Base-by-base conservation (phyloP, 108 stramenopile species). In the Epithemia pelagica region DNA sequence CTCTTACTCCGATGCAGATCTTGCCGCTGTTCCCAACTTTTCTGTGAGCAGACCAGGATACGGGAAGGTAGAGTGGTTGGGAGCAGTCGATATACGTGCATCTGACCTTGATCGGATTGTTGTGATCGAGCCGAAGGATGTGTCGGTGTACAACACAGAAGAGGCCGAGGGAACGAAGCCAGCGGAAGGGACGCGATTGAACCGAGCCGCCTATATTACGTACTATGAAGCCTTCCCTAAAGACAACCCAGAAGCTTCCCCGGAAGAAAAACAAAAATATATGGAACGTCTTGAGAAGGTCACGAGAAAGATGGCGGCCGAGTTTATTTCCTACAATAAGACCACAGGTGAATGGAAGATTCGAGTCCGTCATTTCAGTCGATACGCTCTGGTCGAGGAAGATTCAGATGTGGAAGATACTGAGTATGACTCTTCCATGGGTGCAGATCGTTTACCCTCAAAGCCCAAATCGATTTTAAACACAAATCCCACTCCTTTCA, bases 1-100 rank as follows among this genome's bases (percentile, higher is more conserved):
- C 58, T 52, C 56, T 10, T 84, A 89, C 80, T 80, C 78, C 27
- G 90, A 88, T 61, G 96, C 87, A 52, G 94, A 97, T 64, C 87
- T 97, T 29, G 94, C 95, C 28, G 81, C 95, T 53, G 89, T 97
- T 23, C 51, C 73, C 3, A 73, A 78, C 51, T 97, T 97, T 69
- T 76, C 75, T 29, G 79, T 97, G 0, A 68, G 75, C 30, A 68
- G 94, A 62, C 62, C 75, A 30, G 83, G 86, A 32, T 78, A 83
- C 56, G 96, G 94, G 30, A 86, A 77, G 60, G 83, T 97, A 52
- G 90, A 89, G 66, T 97, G 96, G 96, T 81, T 89, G 64, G 96
- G 95, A 31, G 84, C 83, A 37, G 94, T 95, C 1, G 96, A 97
- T 78, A 88, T 97, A 27, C 86, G 95, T 15, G 83, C 76, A 25